Evolutionary conservation across 2,329 filamentous ascomycete genomes (phyloP).

Genomic region (Xylaria sp.): DNA sequence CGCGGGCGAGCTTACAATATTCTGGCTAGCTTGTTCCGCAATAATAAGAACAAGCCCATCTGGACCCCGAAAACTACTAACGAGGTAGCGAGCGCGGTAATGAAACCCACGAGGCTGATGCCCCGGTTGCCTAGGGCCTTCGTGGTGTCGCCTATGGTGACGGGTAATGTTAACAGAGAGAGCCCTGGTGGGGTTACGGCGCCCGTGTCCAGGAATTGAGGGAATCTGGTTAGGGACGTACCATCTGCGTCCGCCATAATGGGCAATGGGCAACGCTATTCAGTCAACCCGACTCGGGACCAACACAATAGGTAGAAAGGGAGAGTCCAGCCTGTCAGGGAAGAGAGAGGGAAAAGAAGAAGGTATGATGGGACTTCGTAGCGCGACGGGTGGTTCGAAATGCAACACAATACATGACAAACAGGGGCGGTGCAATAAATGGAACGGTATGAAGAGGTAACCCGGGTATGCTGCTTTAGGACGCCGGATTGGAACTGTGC

Average conservation of each 20-base stretch:
- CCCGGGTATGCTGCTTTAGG: background rate
- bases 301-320: background rate
- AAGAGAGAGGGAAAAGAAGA: background rate
- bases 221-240: slow-evolving; percentile 7
- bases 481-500: background rate
- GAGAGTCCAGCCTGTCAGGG: background rate
- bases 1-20: slow-evolving; percentile 70
- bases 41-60: slow-evolving; percentile 72
- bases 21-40: slow-evolving; percentile 78
- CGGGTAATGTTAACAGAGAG: slow-evolving; percentile 1
- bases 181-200: background rate
- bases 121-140: slow-evolving; percentile 44
- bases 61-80: slow-evolving; percentile 67
- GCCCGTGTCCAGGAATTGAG: background rate
- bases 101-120: slow-evolving; percentile 60
- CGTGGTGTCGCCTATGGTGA: slow-evolving; percentile 19
- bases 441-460: background rate
- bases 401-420: background rate
- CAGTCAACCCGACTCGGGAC: slow-evolving; percentile 7
- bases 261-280: background rate
- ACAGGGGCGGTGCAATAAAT: slow-evolving; percentile 1
- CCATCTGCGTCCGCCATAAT: slow-evolving; percentile 26
- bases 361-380: background rate
- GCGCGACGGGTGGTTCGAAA: background rate
- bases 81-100: slow-evolving; percentile 68